Evolutionary conservation across 768 basidiomycete species (phyloP), one percentile per base, ranked within the genome.

Genomic region (Russula dissimulans): DNA sequence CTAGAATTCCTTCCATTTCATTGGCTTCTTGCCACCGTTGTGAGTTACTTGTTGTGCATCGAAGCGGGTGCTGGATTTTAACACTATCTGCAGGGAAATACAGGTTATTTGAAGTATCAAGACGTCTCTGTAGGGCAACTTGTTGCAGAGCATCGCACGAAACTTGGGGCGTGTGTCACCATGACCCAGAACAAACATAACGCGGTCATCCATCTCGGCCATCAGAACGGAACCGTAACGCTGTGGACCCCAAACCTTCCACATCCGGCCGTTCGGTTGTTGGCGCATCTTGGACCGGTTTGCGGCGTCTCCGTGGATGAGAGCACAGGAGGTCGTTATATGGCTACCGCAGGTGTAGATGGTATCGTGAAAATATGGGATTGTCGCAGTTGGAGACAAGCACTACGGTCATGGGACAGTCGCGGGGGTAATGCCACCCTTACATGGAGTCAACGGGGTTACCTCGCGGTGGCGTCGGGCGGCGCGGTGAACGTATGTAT

Each of bases 191-290:
- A 97, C 69, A 71, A 77, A 15, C 94, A 97, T 74, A 95, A 88
- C 71, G 97, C 93, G 12, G 91, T 98, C 62, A 87, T 97, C 56
- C 85, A 97, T 62, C 83, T 97, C 10, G 97, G 97, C 0, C 95
- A 98, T 68, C 85, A 91, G 68, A 97, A 97, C 67, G 95, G 95
- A 14, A 86, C 85, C 29, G 89, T 97, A n/a, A 94, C 94, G 0
- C 78, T 98, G 2, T 97, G 95, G 94, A 95, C 95, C 7, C 97
- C 97, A 0, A 97, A 95, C 69, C 79, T 97, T 4, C 84, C 91
- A 0, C 87, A 91, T 61, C 90, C 95, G 0, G 93, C 91, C 1
- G 91, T 98, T 38, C 92, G 90, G 63, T 81, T 97, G 0, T 81
- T 97, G 7, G 89, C 95, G 1, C 97, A 98, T 69, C 74, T 91